Conservation (phyloP, 768 basidiomycete genomes). For the Naganishia onofrii region DNA sequence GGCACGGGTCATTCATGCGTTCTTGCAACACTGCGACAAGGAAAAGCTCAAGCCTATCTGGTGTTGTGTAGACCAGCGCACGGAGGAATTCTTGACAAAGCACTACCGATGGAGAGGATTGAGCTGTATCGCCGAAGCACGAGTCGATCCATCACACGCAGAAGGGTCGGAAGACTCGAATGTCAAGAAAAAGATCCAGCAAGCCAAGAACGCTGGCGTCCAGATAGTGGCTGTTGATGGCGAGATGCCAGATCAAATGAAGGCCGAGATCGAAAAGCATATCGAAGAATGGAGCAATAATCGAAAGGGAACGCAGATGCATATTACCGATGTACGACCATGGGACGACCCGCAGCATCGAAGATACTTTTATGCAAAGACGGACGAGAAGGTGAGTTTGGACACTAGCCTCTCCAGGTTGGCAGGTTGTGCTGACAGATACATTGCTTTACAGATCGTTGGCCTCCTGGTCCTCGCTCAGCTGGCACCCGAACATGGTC, state of each 20-base stretch:
- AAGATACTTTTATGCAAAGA: slow-evolving; percentile 61
- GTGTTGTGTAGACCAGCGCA: slow-evolving; percentile 60
- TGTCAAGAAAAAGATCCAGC: slow-evolving; percentile 63
- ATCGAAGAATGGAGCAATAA: slow-evolving; percentile 61
- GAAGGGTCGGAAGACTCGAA: slow-evolving; percentile 58
- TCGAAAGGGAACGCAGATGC: slow-evolving; percentile 63
- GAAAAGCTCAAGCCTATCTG: slow-evolving; percentile 61
- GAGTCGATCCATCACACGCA: slow-evolving; percentile 56
- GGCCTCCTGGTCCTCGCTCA: slow-evolving; percentile 60
- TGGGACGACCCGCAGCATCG: slow-evolving; percentile 62
- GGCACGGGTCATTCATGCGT: slow-evolving; percentile 57
- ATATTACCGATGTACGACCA: slow-evolving; percentile 57
- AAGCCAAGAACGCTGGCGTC: slow-evolving; percentile 55
- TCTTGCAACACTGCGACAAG: slow-evolving; percentile 54
- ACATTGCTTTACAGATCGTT: slow-evolving; percentile 45
- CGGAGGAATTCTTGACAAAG: slow-evolving; percentile 59
- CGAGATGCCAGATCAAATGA: slow-evolving; percentile 57
- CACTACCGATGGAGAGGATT: slow-evolving; percentile 61
- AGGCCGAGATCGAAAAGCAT: slow-evolving; percentile 58
- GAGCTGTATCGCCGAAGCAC: slow-evolving; percentile 65
- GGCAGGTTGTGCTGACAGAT: slow-evolving; percentile 17
- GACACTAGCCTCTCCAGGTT: not conserved
- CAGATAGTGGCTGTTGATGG: slow-evolving; percentile 53
- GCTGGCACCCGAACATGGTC: slow-evolving; percentile 54
- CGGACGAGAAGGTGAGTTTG: slow-evolving; percentile 50